A percentile compares a stretch with the other conserved stretches of the same genome.
These are phyloP conservation scores for Caloboletus inedulis DNA, from an alignment of 1,284 basidiomycete genomes.

Conservation along the genomic window DNA sequence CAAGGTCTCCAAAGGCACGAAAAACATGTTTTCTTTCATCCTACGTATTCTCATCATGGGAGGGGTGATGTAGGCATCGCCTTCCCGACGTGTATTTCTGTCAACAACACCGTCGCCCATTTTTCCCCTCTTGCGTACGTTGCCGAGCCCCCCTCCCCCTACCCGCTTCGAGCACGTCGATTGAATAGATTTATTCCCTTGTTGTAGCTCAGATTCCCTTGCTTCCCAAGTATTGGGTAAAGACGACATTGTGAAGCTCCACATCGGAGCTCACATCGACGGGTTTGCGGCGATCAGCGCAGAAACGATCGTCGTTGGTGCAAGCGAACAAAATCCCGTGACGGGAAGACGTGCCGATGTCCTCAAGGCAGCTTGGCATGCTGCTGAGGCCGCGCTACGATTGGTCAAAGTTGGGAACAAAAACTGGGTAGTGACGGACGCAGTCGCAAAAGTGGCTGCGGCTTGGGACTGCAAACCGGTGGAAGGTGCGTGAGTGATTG, in stretches of 20 bases:
- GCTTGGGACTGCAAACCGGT: slow-evolving; percentile 85
- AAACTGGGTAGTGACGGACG: slow-evolving; percentile 94
- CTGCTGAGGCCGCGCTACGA: slow-evolving; percentile 88
- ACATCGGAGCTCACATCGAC: slow-evolving; percentile 96
- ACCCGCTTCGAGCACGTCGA: slow-evolving; percentile 14
- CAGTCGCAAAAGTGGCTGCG: slow-evolving; percentile 70
- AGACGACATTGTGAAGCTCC: slow-evolving; percentile 93
- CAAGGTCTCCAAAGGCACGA: slow-evolving; percentile 82
- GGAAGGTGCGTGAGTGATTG: slow-evolving; percentile 66
- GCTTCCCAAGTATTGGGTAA: slow-evolving; percentile 71
- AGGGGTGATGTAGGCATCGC: slow-evolving; percentile 65
- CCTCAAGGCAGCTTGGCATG: slow-evolving; percentile 90
- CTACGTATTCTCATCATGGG: slow-evolving; percentile 2
- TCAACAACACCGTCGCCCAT: slow-evolving; percentile 86
- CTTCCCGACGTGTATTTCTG: slow-evolving; percentile 91
- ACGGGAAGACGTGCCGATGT: slow-evolving; percentile 88
- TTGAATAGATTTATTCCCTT: slow-evolving; percentile 9
- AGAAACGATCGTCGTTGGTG: slow-evolving; percentile 88
- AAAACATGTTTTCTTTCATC: slow-evolving; percentile 12
- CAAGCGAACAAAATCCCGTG: slow-evolving; percentile 67
- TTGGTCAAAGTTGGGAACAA: slow-evolving; percentile 86
- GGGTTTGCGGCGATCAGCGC: slow-evolving; percentile 87
- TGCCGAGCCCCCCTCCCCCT: slow-evolving; percentile 24
- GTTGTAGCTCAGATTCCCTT: slow-evolving; percentile 63
- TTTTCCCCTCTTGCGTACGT: slow-evolving; percentile 74